Conservation (phyloP, 306 rosid species). For the Glycine latifolia region DNA sequence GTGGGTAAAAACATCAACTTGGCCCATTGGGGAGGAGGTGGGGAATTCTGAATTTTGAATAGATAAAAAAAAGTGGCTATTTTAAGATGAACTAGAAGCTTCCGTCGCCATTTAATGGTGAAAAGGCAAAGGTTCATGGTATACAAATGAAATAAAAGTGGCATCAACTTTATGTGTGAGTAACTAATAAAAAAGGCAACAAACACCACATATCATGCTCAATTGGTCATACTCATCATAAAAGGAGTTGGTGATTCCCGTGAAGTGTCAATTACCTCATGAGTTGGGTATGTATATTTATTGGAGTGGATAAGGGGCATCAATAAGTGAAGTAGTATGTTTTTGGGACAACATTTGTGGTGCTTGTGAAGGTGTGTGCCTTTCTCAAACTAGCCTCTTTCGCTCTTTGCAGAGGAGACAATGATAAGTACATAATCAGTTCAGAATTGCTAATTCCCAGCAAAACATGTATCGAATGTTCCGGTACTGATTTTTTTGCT, state of each 20-base stretch:
- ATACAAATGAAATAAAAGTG: slow-evolving; percentile 20
- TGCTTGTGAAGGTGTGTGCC: not conserved
- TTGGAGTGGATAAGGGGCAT: not conserved
- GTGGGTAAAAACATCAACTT: no score
- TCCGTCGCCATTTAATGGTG: slow-evolving; percentile 23
- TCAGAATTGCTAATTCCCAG: not conserved
- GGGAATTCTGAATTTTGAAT: no score
- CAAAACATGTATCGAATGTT: slow-evolving; percentile 12
- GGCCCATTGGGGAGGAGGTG: no score
- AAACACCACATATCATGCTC: slow-evolving; percentile 31
- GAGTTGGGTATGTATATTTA: not conserved
- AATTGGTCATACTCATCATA: slow-evolving; percentile 21
- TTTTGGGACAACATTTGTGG: slow-evolving; percentile 12
- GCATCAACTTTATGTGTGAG: slow-evolving; percentile 15
- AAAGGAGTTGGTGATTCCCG: slow-evolving; percentile 38
- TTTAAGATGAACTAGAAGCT: not conserved
- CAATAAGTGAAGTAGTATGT: not conserved
- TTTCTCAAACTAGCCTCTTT: not conserved
- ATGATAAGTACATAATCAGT: not conserved
- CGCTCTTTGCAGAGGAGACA: not conserved
- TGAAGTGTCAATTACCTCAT: not conserved
- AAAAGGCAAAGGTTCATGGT: slow-evolving; percentile 17
- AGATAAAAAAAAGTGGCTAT: no score
- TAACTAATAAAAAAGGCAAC: slow-evolving; percentile 10
- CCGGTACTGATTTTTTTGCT: not conserved